Conservation (phyloP, 257 asterid genomes). For the Fraxinus cuspidata region DNA sequence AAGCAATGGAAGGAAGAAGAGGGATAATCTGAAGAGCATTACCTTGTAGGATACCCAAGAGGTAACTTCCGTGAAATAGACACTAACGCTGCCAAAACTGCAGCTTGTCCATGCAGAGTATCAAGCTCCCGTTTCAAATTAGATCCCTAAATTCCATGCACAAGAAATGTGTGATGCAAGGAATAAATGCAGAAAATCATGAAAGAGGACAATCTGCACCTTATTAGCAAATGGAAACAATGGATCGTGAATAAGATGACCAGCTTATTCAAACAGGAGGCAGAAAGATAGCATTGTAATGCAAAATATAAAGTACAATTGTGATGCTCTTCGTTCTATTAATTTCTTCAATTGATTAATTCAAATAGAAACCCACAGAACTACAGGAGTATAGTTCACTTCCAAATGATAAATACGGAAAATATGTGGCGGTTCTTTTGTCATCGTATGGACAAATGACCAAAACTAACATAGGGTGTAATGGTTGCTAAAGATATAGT, state of each 20-base stretch:
- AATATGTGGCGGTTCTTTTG: neutral
- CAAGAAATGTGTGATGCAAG: constrained; percentile 20
- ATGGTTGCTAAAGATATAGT: neutral
- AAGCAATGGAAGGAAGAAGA: constrained; percentile 5
- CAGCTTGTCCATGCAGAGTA: constrained; percentile 87
- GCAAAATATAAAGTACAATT: neutral
- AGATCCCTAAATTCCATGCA: constrained; percentile 60
- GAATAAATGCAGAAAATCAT: constrained; percentile 12
- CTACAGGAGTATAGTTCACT: constrained; percentile 12
- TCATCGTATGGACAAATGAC: constrained; percentile 15
- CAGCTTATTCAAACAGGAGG: constrained; percentile 18
- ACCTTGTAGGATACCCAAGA: constrained; percentile 98
- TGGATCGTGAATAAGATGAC: constrained; percentile 10
- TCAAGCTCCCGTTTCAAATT: constrained; percentile 74
- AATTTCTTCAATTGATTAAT: constrained; percentile 17
- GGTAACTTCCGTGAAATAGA: constrained; percentile 86
- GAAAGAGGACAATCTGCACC: neutral
- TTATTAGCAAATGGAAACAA: constrained; percentile 1
- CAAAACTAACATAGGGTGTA: neutral
- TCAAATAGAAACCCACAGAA: constrained; percentile 17
- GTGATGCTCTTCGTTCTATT: constrained; percentile 3
- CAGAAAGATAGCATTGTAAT: constrained; percentile 3
- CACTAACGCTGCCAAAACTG: constrained; percentile 88
- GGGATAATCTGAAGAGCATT: constrained; percentile 26
- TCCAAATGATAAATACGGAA: constrained; percentile 16